phyloP scores from a whole-genome alignment of 2,329 filamentous ascomycete species.

The Immersiporthe knoxdaviesiana region DNA sequence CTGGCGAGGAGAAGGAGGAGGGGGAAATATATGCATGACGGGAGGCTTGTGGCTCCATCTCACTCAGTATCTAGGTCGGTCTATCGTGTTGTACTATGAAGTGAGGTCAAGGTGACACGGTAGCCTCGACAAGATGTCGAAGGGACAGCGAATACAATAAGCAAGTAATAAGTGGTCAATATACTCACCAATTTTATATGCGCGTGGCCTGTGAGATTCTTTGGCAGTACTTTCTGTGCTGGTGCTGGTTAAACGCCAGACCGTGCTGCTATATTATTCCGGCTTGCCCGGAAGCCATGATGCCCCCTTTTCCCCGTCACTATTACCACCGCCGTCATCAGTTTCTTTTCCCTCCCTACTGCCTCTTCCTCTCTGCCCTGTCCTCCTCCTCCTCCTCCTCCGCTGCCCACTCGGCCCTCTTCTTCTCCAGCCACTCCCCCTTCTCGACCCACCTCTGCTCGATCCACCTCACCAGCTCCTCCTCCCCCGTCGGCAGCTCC shows the following conservation, averaged over 20 bases:
- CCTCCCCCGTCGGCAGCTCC: constrained; percentile 51
- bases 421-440: constrained; percentile 53
- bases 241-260: not conserved
- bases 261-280: not conserved
- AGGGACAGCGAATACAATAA: too few relatives aligned
- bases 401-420: constrained; percentile 46
- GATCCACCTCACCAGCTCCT: constrained; percentile 54
- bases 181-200: not conserved
- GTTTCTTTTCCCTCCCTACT: not conserved
- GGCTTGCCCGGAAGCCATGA: not conserved
- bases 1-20: too few relatives aligned
- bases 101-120: too few relatives aligned
- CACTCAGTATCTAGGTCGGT: too few relatives aligned
- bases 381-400: constrained; percentile 24
- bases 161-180: too few relatives aligned
- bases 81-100: too few relatives aligned
- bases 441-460: constrained; percentile 58
- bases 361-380: not conserved
- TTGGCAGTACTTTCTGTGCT: not conserved
- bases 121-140: too few relatives aligned
- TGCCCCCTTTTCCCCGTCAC: not conserved
- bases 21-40: too few relatives aligned
- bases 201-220: not conserved
- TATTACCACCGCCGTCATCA: not conserved
- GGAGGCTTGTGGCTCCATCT: too few relatives aligned